Evolutionary conservation across 805 yeast species (phyloP), one percentile per base, ranked within the genome.

Genomic region (Metschnikowia koreensis): DNA sequence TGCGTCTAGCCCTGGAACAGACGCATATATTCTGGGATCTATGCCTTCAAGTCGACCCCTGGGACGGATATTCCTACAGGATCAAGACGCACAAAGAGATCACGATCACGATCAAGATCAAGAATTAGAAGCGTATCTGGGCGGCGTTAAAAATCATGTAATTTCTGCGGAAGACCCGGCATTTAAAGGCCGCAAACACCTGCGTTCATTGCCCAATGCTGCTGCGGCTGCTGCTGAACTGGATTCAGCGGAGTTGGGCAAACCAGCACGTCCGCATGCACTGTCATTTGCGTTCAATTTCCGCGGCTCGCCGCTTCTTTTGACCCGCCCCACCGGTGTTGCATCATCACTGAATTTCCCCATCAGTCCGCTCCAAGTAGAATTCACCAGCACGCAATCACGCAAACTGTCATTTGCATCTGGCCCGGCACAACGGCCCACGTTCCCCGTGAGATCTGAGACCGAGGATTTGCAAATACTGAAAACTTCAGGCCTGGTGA

Each of bases 381-480:
- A 54, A 42, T 49, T 59, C 39, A 37, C 51, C n/a, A 63, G 66
- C 38, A 64, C 71, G 0, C 74, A 71, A 11, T 70, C 77, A 1
- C 60, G 74, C 38, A 72, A 72, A 48, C 66, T 74, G 5, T 62
- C 74, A 6, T 69, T 75, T 3, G 71, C 72, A 9, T 68, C 75
- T 11, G 77, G 76, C 9, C 70, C 70, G 47, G 56, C 63, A 15
- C 54, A 56, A 28, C 54, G 33, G 46, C 50, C 44, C 3, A 31
- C 36, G 39, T 2, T 22, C 22, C 22, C 22, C 22, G 22, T 22
- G 22, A 22, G 22, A 22, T 22, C 22, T 4, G 22, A 22, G 22
- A 22, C 22, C 4, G 22, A 22, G 22, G 22, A 22, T 22, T 4
- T 22, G 22, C 22, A 22, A 22, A 22, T 22, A 22, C 4, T 22